Conservation (phyloP, 257 asterid species). For the Scutellaria minor region DNA sequence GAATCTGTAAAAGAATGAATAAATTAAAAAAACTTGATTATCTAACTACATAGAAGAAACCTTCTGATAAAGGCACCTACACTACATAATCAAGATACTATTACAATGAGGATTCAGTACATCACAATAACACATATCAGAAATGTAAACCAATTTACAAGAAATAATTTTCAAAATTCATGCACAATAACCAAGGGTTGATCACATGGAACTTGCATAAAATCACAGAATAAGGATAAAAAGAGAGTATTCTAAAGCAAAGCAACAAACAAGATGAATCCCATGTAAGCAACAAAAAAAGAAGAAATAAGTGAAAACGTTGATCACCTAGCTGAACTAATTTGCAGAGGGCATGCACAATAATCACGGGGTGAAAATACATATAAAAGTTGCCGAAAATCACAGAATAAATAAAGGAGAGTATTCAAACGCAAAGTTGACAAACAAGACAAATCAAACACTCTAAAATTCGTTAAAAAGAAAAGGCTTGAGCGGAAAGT, state of each 20-base stretch:
- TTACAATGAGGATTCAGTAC: too few relatives aligned
- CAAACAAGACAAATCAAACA: background rate
- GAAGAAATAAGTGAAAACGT: too few relatives aligned
- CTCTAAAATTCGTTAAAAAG: too few relatives aligned
- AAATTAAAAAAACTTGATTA: background rate
- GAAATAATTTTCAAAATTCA: background rate
- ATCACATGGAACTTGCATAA: background rate
- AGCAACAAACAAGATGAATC: background rate
- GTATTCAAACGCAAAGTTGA: background rate
- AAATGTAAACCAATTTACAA: background rate
- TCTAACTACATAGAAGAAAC: background rate
- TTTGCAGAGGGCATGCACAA: too few relatives aligned
- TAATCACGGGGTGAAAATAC: background rate
- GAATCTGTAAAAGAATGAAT: slow-evolving; percentile 60
- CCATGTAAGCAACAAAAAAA: too few relatives aligned
- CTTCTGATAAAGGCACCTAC: background rate
- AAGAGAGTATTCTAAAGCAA: background rate
- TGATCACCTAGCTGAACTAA: too few relatives aligned
- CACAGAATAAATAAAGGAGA: background rate
- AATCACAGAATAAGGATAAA: background rate
- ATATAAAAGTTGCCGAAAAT: background rate
- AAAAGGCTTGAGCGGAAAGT: background rate
- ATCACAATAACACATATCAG: background rate
- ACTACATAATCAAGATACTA: background rate
- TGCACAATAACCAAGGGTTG: background rate